Evolutionary conservation across 176 grass and related monocot species (phyloP), one percentile per base, ranked within the genome.

Genomic region (Microstegium vimineum): DNA sequence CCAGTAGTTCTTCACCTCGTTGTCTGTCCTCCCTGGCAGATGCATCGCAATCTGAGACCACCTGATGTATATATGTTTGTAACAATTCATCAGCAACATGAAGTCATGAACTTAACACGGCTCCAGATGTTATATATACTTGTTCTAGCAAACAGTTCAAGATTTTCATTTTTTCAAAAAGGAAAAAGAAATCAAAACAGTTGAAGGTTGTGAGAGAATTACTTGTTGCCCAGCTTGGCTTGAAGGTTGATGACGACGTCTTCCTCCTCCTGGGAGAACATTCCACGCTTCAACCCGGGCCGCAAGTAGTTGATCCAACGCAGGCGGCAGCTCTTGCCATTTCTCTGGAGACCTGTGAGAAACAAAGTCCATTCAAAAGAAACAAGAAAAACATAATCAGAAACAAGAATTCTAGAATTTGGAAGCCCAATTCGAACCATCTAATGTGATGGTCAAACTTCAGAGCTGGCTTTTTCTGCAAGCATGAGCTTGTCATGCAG

Each of bases 1-100:
- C 91, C 89, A 97, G 78, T 97, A 87, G 84, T 97, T 97, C 83
- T 97, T 97, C 54, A 97, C 91, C 75, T 97, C 94, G 74, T 97
- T 97, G 69, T 97, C 94, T 1, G 94, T 97, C 86, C 94, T 87
- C 26, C 94, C 94, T 0, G 94, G 87, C 20, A 97, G 62, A 88
- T 91, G 94, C 94, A 86, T 91, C 12, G 94, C 94, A 67, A 97
- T 97, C 72, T 94, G 94, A 30, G 94, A 94, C 94, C 94, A 97
- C 74, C 94, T 97, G 84, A 22, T 23, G 16, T 5, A 20, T 47
- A 2, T 56, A 56, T 14, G n/a, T n/a, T n/a, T n/a, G 56, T 20
- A 41, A 7, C 69, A 60, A 83, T 72, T 12, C 86, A 61, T 84
- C 61, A 81, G 28, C 64, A 23, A 65, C 22, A 72, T 73, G 18